These are phyloP conservation scores for Nannizziopsis barbatae DNA, from an alignment of 2,329 filamentous ascomycete genomes.

Conservation along the genomic window DNA sequence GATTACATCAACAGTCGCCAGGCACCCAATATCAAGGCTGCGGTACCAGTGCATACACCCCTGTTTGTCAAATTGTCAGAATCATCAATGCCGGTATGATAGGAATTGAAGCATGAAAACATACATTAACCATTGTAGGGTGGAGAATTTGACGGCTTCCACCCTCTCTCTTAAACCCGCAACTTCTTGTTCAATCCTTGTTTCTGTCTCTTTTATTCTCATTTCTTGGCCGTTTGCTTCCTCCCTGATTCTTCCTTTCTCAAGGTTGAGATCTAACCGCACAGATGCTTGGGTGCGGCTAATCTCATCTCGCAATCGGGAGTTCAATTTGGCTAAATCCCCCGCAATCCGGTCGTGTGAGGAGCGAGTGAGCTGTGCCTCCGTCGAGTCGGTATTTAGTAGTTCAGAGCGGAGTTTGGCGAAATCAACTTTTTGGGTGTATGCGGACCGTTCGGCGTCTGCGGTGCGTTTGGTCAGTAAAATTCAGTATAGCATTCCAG, in stretches of 20 bases:
- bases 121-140: conserved; percentile 94
- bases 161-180: conserved; percentile 81
- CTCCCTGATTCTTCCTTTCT: conserved; percentile 92
- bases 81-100: conserved; percentile 8
- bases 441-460: conserved; percentile 45
- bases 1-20: conserved; percentile 53
- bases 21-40: conserved; percentile 55
- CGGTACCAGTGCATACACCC: conserved; percentile 56
- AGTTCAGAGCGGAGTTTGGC: conserved; percentile 93
- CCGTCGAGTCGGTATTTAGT: conserved; percentile 79
- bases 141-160: conserved; percentile 96
- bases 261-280: conserved; percentile 81
- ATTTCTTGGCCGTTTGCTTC: conserved; percentile 94
- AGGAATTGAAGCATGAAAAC: conserved; percentile 38
- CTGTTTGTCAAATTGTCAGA: conserved; percentile 29
- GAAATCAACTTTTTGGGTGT: conserved; percentile 89
- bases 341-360: conserved; percentile 89
- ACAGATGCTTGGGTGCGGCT: conserved; percentile 88
- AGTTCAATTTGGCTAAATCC: conserved; percentile 88
- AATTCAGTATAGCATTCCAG: neutral
- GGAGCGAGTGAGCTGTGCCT: conserved; percentile 74
- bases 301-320: conserved; percentile 82
- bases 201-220: conserved; percentile 98
- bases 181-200: conserved; percentile 94
- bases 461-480: neutral